Evolutionary conservation across 345 rosid species (phyloP), one percentile per base, ranked within the genome.

Genomic region (Cardamine occulta): DNA sequence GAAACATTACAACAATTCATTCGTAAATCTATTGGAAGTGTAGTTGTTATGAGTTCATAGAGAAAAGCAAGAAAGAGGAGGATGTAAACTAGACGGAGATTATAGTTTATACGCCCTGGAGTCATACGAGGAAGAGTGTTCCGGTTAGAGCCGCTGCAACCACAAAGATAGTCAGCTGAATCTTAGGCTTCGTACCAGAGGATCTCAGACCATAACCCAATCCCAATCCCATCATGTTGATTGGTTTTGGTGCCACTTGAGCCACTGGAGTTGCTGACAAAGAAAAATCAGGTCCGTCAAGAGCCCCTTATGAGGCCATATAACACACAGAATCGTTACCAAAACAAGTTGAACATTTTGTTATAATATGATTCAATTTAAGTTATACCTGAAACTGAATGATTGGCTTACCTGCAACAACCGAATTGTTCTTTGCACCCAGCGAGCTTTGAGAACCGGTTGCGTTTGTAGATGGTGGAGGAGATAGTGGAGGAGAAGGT

Each of bases 191-290:
- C 59, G 79, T 58, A 26, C 64, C 45, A 37, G 78, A 69, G 21
- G 80, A 64, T 29, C 54, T 86, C 67, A 56, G 35, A 58, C 80
- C 77, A 14, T 70, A 37, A 18, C 84, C 82, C 11, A 80, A 29
- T 62, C 84, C 83, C 18, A 79, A 23, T 62, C 83, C 88, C 74
- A 70, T 59, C 48, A 83, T 70, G 69, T 67, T 68, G 35, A 72
- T 68, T 31, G 83, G 74, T 53, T 82, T 82, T 26, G 91, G 84
- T 53, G 87, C 75, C 63, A 66, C 85, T 62, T 78, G 82, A 76
- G 79, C 70, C 75, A 73, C 31, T 32, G 89, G 87, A 34, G 89
- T 76, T 51, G 80, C 88, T 86, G 80, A 37, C 7, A 45, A 29
- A 8, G 52, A 24, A 37, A 17, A 9, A 35, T 15, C 57, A 26